phyloP scores from a whole-genome alignment of 2,329 filamentous ascomycete genomes.

The Cercospora berteroae region DNA sequence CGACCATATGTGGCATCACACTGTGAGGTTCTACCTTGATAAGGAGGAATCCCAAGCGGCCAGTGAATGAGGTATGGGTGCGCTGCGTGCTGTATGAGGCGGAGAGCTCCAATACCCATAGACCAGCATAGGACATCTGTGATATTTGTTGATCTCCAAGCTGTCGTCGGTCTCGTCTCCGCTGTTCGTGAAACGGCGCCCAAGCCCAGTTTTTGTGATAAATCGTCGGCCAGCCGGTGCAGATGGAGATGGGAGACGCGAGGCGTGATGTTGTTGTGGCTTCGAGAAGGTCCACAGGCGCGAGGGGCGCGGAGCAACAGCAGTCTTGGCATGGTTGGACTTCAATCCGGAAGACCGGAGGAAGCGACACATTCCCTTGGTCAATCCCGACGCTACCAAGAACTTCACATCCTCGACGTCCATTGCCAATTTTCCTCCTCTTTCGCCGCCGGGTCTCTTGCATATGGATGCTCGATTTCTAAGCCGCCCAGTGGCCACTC shows the following conservation, averaged over 20 bases:
- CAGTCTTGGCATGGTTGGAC: background rate
- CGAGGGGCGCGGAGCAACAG: background rate
- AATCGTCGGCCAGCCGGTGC: no score
- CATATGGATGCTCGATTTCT: background rate
- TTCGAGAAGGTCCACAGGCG: background rate
- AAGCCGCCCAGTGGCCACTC: background rate
- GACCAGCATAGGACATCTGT: background rate
- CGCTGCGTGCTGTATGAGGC: background rate
- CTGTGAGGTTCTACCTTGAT: background rate
- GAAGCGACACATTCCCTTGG: background rate
- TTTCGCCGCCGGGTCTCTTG: background rate
- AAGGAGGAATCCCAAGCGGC: background rate
- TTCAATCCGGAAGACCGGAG: background rate
- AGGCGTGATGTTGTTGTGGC: background rate
- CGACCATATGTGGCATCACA: background rate
- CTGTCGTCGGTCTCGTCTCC: accelerated
- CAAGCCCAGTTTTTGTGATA: background rate
- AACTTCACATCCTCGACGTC: background rate
- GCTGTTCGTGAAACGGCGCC: background rate
- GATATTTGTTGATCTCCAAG: background rate
- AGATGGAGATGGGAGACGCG: background rate
- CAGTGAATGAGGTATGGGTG: background rate
- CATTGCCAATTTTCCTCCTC: background rate
- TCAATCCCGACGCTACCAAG: background rate
- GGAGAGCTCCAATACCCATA: background rate